Evolutionary conservation across 495 filamentous ascomycete species (phyloP).

Genomic region (Neurospora sp.): DNA sequence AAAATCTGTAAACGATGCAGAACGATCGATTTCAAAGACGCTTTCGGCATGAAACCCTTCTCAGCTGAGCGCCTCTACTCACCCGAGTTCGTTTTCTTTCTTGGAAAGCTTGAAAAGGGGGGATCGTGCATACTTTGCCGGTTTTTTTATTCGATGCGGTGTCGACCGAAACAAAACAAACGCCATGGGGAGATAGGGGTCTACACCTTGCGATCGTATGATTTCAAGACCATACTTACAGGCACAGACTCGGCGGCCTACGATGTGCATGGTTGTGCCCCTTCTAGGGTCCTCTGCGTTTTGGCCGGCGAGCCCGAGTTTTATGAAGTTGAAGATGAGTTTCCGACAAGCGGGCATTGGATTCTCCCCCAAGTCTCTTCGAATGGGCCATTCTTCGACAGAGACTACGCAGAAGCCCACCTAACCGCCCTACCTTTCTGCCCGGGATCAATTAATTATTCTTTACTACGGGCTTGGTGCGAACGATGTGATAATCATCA

Average conservation of each 20-base stretch:
- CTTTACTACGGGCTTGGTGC: not conserved
- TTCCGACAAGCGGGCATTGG: not conserved
- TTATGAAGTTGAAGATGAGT: no score
- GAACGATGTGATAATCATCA: not conserved
- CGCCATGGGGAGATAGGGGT: not conserved
- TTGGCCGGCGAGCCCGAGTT: no score
- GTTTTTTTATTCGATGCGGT: not conserved
- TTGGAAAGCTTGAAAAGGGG: not conserved
- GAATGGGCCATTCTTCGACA: not conserved
- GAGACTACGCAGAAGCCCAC: fast-evolving
- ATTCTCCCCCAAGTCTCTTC: not conserved
- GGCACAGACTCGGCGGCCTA: not conserved
- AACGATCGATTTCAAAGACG: no score
- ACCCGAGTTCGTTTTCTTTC: no score
- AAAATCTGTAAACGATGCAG: no score
- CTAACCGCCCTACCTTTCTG: not conserved
- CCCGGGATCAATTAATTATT: not conserved
- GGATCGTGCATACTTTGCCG: not conserved
- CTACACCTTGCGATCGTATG: not conserved
- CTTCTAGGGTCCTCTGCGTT: not conserved
- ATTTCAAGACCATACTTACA: fast-evolving
- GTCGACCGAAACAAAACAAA: not conserved
- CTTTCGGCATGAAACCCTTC: no score
- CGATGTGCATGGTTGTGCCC: not conserved
- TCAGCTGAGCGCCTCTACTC: no score